Evolutionary conservation across 1,284 basidiomycete species (phyloP).

Genomic region (Ceratorhiza oryzae-sativae): DNA sequence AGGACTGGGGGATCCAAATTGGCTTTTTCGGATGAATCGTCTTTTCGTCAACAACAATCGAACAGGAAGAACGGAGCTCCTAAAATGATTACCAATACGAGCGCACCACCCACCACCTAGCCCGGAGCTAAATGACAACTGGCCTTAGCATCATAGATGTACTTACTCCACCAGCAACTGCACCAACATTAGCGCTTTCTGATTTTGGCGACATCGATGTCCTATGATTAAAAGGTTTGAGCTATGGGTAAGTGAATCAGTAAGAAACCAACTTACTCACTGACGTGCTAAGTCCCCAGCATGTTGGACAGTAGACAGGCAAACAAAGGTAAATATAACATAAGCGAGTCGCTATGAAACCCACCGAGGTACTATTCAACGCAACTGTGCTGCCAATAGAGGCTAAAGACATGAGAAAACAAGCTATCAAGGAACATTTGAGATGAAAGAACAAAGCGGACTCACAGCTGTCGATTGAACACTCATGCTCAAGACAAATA

Average conservation of each 20-base stretch:
- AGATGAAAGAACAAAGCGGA: background rate
- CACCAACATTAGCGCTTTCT: constrained; percentile 9
- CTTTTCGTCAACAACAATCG: background rate
- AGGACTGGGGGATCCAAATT: background rate
- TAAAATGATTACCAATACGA: background rate
- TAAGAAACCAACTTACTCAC: background rate
- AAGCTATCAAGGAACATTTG: background rate
- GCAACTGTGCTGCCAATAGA: background rate
- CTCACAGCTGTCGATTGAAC: constrained; percentile 10
- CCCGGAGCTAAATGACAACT: background rate
- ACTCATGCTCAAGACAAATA: constrained; percentile 6
- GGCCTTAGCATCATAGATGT: background rate
- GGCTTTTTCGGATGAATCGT: background rate
- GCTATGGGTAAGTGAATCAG: too few species aligned
- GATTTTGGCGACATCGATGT: background rate
- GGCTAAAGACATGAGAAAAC: background rate
- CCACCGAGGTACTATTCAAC: background rate
- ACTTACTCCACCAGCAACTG: constrained; percentile 30
- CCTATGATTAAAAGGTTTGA: background rate
- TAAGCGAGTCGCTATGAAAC: background rate
- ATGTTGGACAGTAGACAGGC: too few species aligned
- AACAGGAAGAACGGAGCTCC: constrained; percentile 7
- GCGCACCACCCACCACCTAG: constrained; percentile 20
- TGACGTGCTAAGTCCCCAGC: too few species aligned
- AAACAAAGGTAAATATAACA: too few species aligned